phyloP scores from a whole-genome alignment of 306 rosid genomes.

The Cucumis melo region DNA sequence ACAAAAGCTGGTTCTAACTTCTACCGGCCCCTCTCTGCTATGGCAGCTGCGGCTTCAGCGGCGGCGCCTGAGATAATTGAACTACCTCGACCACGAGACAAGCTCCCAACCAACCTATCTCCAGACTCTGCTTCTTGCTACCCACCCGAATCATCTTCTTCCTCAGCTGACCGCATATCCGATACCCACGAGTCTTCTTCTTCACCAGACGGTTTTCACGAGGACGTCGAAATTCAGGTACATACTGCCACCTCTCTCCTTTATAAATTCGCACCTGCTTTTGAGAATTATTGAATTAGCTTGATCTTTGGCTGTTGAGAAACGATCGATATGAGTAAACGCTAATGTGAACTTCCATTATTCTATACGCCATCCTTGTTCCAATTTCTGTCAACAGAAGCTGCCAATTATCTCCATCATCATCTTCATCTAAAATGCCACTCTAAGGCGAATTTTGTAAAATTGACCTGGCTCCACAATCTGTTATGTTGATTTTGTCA shows the following conservation, averaged over 20 bases:
- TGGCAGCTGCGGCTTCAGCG: conserved; percentile 17
- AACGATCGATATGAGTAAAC: not conserved
- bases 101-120: conserved; percentile 24
- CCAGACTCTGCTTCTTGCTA: conserved; percentile 19
- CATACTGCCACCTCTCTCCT: not conserved
- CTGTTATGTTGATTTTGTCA: not conserved
- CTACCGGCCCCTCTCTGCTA: conserved; percentile 10
- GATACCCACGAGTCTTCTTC: conserved; percentile 38
- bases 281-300: not conserved
- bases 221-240: conserved; percentile 47
- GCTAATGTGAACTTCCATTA: not conserved
- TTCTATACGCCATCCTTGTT: not conserved
- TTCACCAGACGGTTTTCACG: conserved; percentile 17
- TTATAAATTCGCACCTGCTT: not conserved
- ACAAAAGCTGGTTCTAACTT: not conserved
- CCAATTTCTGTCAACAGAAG: not conserved
- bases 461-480: not conserved
- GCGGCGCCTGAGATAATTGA: conserved; percentile 18
- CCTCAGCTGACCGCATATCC: conserved; percentile 12
- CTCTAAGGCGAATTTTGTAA: not conserved
- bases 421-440: not conserved
- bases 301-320: not conserved
- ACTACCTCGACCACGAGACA: conserved; percentile 24
- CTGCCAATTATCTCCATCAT: not conserved
- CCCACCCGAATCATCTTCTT: conserved; percentile 12